phyloP scores from a whole-genome alignment of 176 grass and related monocot genomes.

The Pontederia crassipes region DNA sequence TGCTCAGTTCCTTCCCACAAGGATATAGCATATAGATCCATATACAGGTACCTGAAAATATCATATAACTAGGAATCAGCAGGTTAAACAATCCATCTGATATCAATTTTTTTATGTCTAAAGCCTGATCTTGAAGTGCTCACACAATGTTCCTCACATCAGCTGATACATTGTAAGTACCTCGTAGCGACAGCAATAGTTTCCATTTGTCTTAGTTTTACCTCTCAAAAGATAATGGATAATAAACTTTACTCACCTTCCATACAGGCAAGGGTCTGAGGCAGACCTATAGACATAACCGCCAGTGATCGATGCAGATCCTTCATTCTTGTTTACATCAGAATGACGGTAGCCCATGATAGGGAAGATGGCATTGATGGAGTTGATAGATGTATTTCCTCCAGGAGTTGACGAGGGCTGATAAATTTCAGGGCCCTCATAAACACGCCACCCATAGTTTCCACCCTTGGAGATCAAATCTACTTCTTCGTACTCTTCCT shows the following conservation, averaged over 20 bases:
- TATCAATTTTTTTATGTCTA: neutral
- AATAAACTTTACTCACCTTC: conserved; percentile 24
- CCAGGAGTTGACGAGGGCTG: conserved; percentile 32
- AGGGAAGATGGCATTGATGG: conserved; percentile 59
- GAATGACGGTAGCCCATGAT: conserved; percentile 56
- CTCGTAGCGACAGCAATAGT: no score
- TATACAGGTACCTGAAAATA: conserved; percentile 49
- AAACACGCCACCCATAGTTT: conserved; percentile 85
- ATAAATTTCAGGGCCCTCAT: conserved; percentile 31
- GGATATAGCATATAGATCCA: conserved; percentile 56
- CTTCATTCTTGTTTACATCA: conserved; percentile 43
- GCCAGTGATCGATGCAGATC: conserved; percentile 56
- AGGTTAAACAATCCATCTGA: neutral
- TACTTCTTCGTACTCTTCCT: conserved; percentile 56
- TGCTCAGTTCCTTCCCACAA: conserved; percentile 45
- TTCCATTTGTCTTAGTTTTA: neutral
- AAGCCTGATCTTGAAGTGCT: neutral
- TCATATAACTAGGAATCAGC: neutral
- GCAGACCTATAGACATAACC: conserved; percentile 66
- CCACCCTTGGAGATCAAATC: conserved; percentile 59
- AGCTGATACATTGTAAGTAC: no score
- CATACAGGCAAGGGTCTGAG: conserved; percentile 60
- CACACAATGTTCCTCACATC: neutral
- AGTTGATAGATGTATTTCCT: conserved; percentile 50
- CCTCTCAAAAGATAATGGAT: neutral